These are phyloP conservation scores for Beauveria sp. DNA, from an alignment of 2,329 filamentous ascomycete species.

Conservation along the genomic window DNA sequence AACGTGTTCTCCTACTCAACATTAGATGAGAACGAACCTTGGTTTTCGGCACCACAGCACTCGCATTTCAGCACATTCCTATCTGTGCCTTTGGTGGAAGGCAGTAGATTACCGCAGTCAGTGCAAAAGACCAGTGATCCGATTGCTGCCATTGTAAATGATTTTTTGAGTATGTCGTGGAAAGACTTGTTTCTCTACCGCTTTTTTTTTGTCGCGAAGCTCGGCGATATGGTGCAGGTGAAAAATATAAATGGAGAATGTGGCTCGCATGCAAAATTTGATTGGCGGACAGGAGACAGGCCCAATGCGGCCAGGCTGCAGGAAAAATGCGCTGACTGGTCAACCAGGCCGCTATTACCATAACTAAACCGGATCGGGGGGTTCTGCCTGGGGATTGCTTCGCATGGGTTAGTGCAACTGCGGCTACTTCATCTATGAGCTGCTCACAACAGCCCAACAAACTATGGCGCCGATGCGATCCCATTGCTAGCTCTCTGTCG, in stretches of 20 bases:
- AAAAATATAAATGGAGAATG: slow-evolving; percentile 2
- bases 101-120: slow-evolving; percentile 84
- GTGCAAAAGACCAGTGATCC: slow-evolving; percentile 89
- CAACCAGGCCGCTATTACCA: neutral
- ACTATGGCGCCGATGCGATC: neutral
- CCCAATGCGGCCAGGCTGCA: neutral
- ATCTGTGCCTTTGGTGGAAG: slow-evolving; percentile 67
- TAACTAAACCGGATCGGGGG: slow-evolving; percentile 11
- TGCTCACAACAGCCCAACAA: neutral
- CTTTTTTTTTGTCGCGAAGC: slow-evolving; percentile 8
- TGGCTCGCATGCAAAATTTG: neutral
- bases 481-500: slow-evolving; percentile 1
- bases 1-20: neutral
- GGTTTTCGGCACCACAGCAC: slow-evolving; percentile 77
- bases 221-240: neutral
- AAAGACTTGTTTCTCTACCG: neutral
- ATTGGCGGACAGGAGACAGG: neutral
- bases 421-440: neutral
- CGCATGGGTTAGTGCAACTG: neutral
- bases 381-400: slow-evolving; percentile 9
- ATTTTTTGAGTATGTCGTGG: slow-evolving; percentile 11
- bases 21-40: slow-evolving; percentile 47
- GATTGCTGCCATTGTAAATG: slow-evolving; percentile 67
- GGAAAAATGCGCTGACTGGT: slow-evolving; percentile 8
- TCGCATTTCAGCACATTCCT: slow-evolving; percentile 75